Base-by-base conservation (phyloP, 129 eudicot species). In the Calendula officinalis region DNA sequence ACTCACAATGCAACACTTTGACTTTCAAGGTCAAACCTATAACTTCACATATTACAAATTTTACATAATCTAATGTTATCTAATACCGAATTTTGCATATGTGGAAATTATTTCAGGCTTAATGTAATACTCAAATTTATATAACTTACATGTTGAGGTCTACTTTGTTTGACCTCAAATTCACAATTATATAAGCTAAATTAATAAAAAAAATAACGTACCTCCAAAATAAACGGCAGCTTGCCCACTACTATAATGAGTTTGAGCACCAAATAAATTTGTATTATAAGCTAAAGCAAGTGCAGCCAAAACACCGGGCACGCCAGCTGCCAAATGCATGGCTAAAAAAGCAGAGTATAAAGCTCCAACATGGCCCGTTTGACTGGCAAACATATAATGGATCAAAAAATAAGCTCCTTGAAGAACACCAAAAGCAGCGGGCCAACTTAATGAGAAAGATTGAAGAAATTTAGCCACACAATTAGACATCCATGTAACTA, bases 211-310 rank as follows among this genome's bases (percentile, higher is more conserved):
- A 45, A 2, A 45, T 70, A 30, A 60, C 77, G 12, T 30, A 91
- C 97, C 97, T 82, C 97, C 97, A 71, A 77, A 91, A 78, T 91
- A 91, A 6, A 91, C 95, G 4, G 97, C 97, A n/a, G 97, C 94
- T 74, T 87, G 95, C 64, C 97, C 97, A 67, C 97, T 91, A 74
- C 97, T 91, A 69, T 86, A 91, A 76, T 91, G 97, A 39, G 97
- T 91, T 74, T 84, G 84, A 44, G 97, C 90, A 15, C 95, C 97
- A 65, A 90, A 90, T 8, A 87, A 73, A 54, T 83, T 91, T 3
- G 98, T 91, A 59, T 87, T 91, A 42, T 84, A 91, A 53, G 98
- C 94, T 39, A 91, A 75, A 38, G 83, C 90, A 44, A 87, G 77
- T 11, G 98, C 98, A 5, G 98, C 86, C 81, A 91, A 58, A 37